A percentile compares a stretch with the other conserved stretches of the same genome.
Conservation (phyloP, 306 rosid species). For the Prinsepia uniflora region DNA sequence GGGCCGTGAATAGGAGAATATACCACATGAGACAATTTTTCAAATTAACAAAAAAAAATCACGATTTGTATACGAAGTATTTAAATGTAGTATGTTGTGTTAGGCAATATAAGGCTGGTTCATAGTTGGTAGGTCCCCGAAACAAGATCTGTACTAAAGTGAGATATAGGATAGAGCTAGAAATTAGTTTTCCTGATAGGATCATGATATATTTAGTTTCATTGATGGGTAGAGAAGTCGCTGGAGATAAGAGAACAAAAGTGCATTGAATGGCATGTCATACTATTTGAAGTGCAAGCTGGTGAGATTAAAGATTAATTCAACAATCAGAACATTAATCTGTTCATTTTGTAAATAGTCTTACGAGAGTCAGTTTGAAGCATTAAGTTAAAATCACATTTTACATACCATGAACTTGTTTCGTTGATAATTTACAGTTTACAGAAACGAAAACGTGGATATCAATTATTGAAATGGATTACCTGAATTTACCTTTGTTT, state of each 20-base stretch:
- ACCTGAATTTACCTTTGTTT: slow-evolving; percentile 59
- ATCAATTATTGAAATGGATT: not conserved
- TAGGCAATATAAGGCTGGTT: not conserved
- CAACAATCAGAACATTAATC: no score
- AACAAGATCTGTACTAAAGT: not conserved
- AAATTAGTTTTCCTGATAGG: not conserved
- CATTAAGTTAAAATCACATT: no score
- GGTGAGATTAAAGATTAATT: not conserved
- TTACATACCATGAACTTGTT: no score
- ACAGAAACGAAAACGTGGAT: not conserved
- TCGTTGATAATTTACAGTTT: not conserved
- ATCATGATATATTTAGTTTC: no score
- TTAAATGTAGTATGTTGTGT: not conserved
- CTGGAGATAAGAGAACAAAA: not conserved
- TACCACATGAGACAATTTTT: not conserved
- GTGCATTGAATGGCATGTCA: not conserved
- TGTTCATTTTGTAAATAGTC: no score
- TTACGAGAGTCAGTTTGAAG: no score
- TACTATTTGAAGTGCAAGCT: not conserved
- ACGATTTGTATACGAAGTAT: not conserved
- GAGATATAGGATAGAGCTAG: not conserved
- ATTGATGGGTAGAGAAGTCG: not conserved
- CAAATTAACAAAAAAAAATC: not conserved
- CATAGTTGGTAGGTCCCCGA: not conserved
- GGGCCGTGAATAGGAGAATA: slow-evolving; percentile 38